phyloP scores from a whole-genome alignment of 345 rosid genomes.

The Eucalyptus cloeziana region DNA sequence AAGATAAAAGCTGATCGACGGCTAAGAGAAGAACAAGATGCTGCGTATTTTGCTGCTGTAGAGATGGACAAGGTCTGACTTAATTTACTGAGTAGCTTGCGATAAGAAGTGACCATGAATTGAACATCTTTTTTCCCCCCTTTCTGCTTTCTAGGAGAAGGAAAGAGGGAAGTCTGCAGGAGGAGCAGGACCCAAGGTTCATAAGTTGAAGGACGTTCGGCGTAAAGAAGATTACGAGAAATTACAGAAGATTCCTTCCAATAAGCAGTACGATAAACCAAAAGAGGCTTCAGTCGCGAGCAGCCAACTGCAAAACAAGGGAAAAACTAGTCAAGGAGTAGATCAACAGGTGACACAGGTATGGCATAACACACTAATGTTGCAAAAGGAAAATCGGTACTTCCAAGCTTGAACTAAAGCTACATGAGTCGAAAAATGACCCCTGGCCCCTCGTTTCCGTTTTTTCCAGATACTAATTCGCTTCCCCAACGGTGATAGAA shows the following conservation, averaged over 20 bases:
- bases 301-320: constrained; percentile 1
- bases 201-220: constrained; percentile 6
- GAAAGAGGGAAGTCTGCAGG: constrained; percentile 14
- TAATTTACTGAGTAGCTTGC: not conserved
- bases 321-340: not conserved
- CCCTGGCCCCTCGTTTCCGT: no score
- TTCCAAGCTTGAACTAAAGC: not conserved
- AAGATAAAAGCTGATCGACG: constrained; percentile 30
- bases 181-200: not conserved
- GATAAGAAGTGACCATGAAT: not conserved
- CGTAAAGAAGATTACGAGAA: constrained; percentile 1
- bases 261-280: constrained; percentile 6
- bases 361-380: not conserved
- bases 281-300: not conserved
- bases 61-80: constrained; percentile 25
- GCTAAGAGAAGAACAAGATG: constrained; percentile 44
- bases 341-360: constrained; percentile 36
- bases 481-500: constrained; percentile 51
- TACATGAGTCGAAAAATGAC: not conserved
- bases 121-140: not conserved
- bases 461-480: constrained; percentile 38
- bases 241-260: not conserved
- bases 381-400: not conserved
- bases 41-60: constrained; percentile 44
- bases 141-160: constrained; percentile 16